phyloP scores from a whole-genome alignment of 2,329 filamentous ascomycete species.

The Aspergillus hortae region DNA sequence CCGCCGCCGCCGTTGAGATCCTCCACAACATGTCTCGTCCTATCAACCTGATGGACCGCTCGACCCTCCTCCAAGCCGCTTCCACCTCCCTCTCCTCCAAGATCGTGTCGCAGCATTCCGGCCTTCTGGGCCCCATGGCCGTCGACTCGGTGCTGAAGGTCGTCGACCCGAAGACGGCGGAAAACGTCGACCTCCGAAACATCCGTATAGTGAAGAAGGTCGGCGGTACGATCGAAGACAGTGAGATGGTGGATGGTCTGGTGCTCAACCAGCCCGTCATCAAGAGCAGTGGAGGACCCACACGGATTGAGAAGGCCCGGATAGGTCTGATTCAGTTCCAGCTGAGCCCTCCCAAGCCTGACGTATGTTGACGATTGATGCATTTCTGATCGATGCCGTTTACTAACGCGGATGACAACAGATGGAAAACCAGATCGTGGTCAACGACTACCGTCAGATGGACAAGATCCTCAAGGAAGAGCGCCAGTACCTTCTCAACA shows the following conservation, averaged over 20 bases:
- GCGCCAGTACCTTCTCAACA: slow-evolving; percentile 93
- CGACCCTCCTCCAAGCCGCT: slow-evolving; percentile 89
- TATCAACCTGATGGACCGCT: slow-evolving; percentile 80
- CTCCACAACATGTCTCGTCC: slow-evolving; percentile 95
- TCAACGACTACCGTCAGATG: slow-evolving; percentile 99
- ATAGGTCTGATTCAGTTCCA: slow-evolving; percentile 99
- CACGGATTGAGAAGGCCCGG: slow-evolving; percentile 92
- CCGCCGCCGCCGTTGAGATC: slow-evolving; percentile 80
- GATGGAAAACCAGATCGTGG: slow-evolving; percentile 99
- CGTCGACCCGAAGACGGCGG: slow-evolving; percentile 90
- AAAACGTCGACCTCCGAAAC: slow-evolving; percentile 95
- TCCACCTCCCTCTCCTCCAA: slow-evolving; percentile 97
- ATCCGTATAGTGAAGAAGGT: slow-evolving; percentile 97
- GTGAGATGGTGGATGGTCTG: slow-evolving; percentile 91
- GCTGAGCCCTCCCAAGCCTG: slow-evolving; percentile 94
- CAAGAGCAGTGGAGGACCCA: slow-evolving; percentile 87
- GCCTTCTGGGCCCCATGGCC: slow-evolving; percentile 92
- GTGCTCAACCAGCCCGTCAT: slow-evolving; percentile 89
- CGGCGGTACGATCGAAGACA: slow-evolving; percentile 96
- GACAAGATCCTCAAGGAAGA: slow-evolving; percentile 99
- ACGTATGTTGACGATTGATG: slow-evolving; percentile 55
- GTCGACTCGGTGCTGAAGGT: slow-evolving; percentile 95
- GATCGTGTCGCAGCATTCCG: slow-evolving; percentile 96
- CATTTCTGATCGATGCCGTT: background rate
- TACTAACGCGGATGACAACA: slow-evolving; percentile 43